Evolutionary conservation across 2,329 filamentous ascomycete species (phyloP).

Genomic region (Aureobasidium namibiae): DNA sequence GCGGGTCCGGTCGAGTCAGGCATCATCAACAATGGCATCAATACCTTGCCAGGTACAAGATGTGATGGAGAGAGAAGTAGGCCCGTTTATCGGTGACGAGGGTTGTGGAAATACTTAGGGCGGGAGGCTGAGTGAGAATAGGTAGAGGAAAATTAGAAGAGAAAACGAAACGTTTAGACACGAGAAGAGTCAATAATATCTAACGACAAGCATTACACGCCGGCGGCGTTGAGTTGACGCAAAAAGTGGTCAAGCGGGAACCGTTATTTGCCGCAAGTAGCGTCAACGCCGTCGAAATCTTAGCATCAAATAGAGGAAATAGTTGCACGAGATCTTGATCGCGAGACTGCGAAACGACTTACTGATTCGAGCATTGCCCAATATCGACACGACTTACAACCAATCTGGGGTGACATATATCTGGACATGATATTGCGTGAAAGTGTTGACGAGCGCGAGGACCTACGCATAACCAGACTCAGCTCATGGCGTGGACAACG

Average conservation of each 20-base stretch:
- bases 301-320: conserved; percentile 7
- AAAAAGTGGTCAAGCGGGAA: conserved; percentile 10
- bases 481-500: conserved; percentile 3
- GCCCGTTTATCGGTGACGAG: background rate
- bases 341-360: conserved; percentile 5
- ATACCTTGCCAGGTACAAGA: background rate
- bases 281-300: conserved; percentile 14
- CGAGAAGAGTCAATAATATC: conserved; percentile 11
- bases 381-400: background rate
- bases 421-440: background rate
- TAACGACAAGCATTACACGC: conserved; percentile 7
- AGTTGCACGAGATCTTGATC: background rate
- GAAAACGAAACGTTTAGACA: conserved; percentile 6
- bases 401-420: background rate
- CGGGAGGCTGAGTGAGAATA: background rate
- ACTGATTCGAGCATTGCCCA: background rate
- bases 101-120: background rate
- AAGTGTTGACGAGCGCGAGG: background rate
- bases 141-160: conserved; percentile 5
- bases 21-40: conserved; percentile 16
- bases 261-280: conserved; percentile 11
- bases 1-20: conserved; percentile 12
- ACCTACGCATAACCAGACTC: background rate
- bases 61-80: background rate
- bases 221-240: conserved; percentile 9